Evolutionary conservation across 2,329 filamentous ascomycete species (phyloP).

Genomic region (Aaosphaeria pasadenensis): DNA sequence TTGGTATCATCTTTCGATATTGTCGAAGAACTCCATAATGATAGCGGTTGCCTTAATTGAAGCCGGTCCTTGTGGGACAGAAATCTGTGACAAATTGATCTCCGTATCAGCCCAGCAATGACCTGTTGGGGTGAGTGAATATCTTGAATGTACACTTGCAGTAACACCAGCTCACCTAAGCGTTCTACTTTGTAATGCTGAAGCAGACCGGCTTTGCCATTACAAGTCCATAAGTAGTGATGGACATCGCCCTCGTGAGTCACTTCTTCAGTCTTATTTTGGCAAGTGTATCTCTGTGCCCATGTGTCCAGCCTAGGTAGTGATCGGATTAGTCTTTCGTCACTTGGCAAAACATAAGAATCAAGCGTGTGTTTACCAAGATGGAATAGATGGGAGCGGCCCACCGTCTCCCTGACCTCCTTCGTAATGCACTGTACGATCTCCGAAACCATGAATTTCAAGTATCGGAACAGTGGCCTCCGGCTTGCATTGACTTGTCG

Average conservation of each 20-base stretch:
- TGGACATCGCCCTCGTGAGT: constrained; percentile 42
- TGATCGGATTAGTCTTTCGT: neutral
- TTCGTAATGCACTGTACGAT: constrained; percentile 46
- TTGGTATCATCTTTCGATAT: constrained; percentile 11
- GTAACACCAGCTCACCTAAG: constrained; percentile 30
- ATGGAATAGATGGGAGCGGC: constrained; percentile 44
- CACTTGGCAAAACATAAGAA: neutral
- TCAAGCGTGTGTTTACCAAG: constrained; percentile 34
- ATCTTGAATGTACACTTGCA: no score
- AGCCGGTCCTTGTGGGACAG: constrained; percentile 40
- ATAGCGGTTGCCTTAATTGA: constrained; percentile 45
- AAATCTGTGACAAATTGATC: constrained; percentile 44
- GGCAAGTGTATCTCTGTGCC: constrained; percentile 41
- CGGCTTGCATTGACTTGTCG: constrained; percentile 40
- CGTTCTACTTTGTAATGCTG: constrained; percentile 47
- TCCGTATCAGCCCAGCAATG: constrained; percentile 49
- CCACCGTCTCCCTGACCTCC: constrained; percentile 44
- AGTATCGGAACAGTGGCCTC: constrained; percentile 43
- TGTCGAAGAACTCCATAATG: constrained; percentile 47
- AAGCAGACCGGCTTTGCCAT: constrained; percentile 30
- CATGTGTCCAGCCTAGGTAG: constrained; percentile 35
- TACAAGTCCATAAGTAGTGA: constrained; percentile 44
- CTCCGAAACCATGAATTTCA: constrained; percentile 51
- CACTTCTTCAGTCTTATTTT: constrained; percentile 25
- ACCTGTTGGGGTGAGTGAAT: constrained; percentile 13